Conservation (phyloP, 2,329 filamentous ascomycete species). For the Microthyrium microscopicum region DNA sequence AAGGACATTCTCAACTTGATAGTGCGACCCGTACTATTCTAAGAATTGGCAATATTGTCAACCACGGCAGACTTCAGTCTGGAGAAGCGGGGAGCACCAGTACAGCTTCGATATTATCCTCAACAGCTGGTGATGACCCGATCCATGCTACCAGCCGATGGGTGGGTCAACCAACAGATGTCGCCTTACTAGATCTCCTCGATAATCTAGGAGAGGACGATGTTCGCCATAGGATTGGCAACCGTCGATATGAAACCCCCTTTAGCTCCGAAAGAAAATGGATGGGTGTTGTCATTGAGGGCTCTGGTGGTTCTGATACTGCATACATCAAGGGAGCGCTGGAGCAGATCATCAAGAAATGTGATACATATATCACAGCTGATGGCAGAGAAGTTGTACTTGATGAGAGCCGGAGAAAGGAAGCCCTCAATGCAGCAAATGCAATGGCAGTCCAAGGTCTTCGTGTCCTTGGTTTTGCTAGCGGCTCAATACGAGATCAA, state of each 20-base stretch:
- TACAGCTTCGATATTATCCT: constrained; percentile 69
- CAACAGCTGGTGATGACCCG: constrained; percentile 49
- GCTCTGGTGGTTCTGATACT: constrained; percentile 44
- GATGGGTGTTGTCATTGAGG: constrained; percentile 82
- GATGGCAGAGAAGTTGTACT: constrained; percentile 77
- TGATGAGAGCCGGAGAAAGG: constrained; percentile 56
- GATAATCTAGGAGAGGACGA: constrained; percentile 87
- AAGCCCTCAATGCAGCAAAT: constrained; percentile 66
- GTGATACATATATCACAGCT: constrained; percentile 75
- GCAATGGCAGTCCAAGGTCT: constrained; percentile 79
- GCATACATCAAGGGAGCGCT: constrained; percentile 94
- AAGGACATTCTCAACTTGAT: constrained; percentile 41
- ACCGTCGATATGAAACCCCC: constrained; percentile 67
- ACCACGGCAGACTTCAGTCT: constrained; percentile 64
- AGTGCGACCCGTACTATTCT: constrained; percentile 65
- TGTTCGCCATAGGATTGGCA: constrained; percentile 70
- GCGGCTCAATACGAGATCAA: constrained; percentile 42
- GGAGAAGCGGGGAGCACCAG: constrained; percentile 52
- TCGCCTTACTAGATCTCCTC: constrained; percentile 86
- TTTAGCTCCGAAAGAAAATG: constrained; percentile 97
- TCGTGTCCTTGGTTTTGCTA: constrained; percentile 83
- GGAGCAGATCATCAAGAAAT: constrained; percentile 70
- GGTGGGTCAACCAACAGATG: constrained; percentile 93
- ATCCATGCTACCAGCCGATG: constrained; percentile 67
- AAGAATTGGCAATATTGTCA: constrained; percentile 89